These are phyloP conservation scores for Prunus padus DNA, from an alignment of 306 rosid genomes.

Conservation along the genomic window DNA sequence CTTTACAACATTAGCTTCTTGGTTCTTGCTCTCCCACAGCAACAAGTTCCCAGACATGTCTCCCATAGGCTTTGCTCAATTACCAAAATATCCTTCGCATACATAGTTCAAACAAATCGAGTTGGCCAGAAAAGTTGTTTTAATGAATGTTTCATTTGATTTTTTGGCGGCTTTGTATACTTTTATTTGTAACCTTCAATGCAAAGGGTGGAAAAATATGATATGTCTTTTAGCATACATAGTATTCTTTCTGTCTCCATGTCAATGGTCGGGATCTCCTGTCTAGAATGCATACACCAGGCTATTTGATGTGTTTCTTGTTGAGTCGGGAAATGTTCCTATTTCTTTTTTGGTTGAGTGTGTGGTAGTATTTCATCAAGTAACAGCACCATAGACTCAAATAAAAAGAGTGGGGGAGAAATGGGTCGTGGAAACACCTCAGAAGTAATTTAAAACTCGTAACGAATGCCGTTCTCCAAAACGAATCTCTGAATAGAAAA, in stretches of 20 bases:
- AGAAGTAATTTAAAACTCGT: too few relatives aligned
- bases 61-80: slow-evolving; percentile 13
- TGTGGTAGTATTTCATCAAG: too few relatives aligned
- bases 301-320: too few relatives aligned
- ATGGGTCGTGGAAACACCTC: too few relatives aligned
- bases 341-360: too few relatives aligned
- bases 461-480: too few relatives aligned
- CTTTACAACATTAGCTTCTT: slow-evolving; percentile 25
- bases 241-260: neutral
- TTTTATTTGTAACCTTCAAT: neutral
- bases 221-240: too few relatives aligned
- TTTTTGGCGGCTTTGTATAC: neutral
- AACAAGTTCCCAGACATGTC: slow-evolving; percentile 56
- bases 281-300: too few relatives aligned
- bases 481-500: slow-evolving; percentile 31
- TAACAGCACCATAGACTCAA: too few relatives aligned
- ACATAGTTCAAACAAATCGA: neutral
- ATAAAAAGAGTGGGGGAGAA: too few relatives aligned
- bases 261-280: neutral
- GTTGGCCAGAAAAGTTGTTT: neutral
- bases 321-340: too few relatives aligned
- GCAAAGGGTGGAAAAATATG: neutral
- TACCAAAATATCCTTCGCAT: slow-evolving; percentile 32
- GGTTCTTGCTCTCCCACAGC: slow-evolving; percentile 37
- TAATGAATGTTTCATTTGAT: neutral